phyloP scores from a whole-genome alignment of 2,329 filamentous ascomycete genomes.

The Exophiala dermatitidis region DNA sequence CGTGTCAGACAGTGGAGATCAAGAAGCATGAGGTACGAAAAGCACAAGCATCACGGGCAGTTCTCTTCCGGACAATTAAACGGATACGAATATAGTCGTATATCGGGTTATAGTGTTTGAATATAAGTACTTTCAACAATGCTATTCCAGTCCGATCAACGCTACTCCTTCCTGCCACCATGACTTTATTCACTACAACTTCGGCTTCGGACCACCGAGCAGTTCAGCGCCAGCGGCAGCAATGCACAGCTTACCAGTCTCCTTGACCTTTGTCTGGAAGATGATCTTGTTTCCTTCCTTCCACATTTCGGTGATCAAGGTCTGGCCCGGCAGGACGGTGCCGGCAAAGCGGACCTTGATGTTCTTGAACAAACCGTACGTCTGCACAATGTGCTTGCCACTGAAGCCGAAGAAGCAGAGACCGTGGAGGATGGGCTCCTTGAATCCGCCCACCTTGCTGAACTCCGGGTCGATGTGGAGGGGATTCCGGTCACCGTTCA shows the following conservation, averaged over 20 bases:
- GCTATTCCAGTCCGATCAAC: neutral
- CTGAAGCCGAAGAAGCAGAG: conserved; percentile 90
- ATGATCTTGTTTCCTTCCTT: conserved; percentile 70
- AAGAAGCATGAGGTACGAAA: too few species aligned
- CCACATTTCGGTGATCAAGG: conserved; percentile 92
- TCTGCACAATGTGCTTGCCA: conserved; percentile 81
- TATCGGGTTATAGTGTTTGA: too few species aligned
- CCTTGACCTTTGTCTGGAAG: conserved; percentile 83
- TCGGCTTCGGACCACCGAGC: conserved; percentile 18
- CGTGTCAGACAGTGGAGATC: too few species aligned
- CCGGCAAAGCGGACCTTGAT: conserved; percentile 90
- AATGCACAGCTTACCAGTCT: conserved; percentile 86
- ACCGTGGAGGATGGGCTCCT: conserved; percentile 90
- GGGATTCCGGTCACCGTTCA: conserved; percentile 93
- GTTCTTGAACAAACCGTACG: conserved; percentile 76
- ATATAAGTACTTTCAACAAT: neutral
- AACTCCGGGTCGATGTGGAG: conserved; percentile 93
- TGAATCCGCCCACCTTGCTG: conserved; percentile 91
- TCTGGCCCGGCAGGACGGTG: conserved; percentile 66
- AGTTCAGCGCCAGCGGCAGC: conserved; percentile 73
- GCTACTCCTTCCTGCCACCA: neutral
- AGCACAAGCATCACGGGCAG: too few species aligned
- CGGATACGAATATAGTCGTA: too few species aligned
- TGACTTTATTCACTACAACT: conserved; percentile 11
- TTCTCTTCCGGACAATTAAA: too few species aligned